A percentile compares a stretch with the other conserved stretches of the same genome.
phyloP scores from a whole-genome alignment of 345 rosid species.

The Brassica rapa region DNA sequence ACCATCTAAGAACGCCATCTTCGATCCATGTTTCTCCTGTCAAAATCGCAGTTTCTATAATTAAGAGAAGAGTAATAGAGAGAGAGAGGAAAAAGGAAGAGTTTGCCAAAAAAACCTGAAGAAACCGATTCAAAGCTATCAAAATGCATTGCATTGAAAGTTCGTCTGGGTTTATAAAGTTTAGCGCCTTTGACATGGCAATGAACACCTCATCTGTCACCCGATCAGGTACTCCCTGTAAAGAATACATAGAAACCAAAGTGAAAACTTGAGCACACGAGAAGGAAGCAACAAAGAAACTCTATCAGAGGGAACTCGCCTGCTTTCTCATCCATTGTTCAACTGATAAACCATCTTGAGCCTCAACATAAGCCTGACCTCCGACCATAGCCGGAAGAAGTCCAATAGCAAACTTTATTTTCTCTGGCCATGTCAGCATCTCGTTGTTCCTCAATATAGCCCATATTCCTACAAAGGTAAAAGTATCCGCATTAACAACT shows the following conservation, averaged over 20 bases:
- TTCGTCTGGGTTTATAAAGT: constrained; percentile 92
- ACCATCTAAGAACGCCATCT: constrained; percentile 98
- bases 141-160: constrained; percentile 93
- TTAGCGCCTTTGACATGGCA: constrained; percentile 97
- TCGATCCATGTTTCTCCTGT: constrained; percentile 91
- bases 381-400: constrained; percentile 94
- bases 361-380: constrained; percentile 91
- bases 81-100: background rate
- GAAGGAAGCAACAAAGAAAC: background rate
- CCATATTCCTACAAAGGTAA: constrained; percentile 44
- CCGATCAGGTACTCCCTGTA: constrained; percentile 86
- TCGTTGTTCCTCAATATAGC: constrained; percentile 88
- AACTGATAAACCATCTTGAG: constrained; percentile 86
- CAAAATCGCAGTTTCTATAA: background rate
- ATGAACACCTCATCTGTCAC: constrained; percentile 93
- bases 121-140: constrained; percentile 92
- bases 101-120: constrained; percentile 59
- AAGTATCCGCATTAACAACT: background rate
- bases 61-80: background rate
- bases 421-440: constrained; percentile 98
- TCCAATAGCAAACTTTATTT: constrained; percentile 92
- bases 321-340: constrained; percentile 91
- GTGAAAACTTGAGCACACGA: background rate
- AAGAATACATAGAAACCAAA: constrained; percentile 8
- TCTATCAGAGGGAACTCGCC: constrained; percentile 32